phyloP scores from a whole-genome alignment of 140 eudicot genomes.

The Bidens hawaiensis region DNA sequence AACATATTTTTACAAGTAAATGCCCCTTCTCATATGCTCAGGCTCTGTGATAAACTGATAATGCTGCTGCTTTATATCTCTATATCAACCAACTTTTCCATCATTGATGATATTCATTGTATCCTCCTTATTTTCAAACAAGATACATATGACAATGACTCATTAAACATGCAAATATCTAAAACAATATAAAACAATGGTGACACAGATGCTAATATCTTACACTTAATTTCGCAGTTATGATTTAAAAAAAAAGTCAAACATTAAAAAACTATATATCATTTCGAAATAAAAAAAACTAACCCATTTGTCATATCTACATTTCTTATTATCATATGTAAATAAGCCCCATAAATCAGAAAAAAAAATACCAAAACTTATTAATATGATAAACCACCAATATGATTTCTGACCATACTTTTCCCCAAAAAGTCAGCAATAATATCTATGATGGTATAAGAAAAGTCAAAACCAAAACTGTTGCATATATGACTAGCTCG shows the following conservation, averaged over 20 bases:
- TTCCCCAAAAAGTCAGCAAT: neutral
- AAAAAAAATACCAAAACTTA: neutral
- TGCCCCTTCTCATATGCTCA: neutral
- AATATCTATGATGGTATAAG: neutral
- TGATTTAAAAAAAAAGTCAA: neutral
- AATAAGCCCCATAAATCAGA: neutral
- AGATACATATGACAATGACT: neutral
- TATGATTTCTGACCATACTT: neutral
- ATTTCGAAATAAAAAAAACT: neutral
- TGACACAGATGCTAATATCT: neutral
- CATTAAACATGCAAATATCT: neutral
- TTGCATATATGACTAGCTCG: neutral
- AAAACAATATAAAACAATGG: neutral
- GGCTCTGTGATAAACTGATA: neutral
- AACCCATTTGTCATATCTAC: conserved; percentile 8
- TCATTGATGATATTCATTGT: too few species aligned
- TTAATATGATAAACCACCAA: neutral
- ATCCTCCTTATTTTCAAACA: too few species aligned
- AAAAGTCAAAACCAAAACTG: neutral
- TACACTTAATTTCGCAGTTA: neutral
- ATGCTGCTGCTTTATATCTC: neutral
- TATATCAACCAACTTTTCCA: neutral
- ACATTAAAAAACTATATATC: neutral
- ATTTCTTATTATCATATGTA: neutral
- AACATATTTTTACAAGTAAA: neutral